These are phyloP conservation scores for Aspergillus piperis DNA, from an alignment of 2,329 filamentous ascomycete genomes.

Conservation along the genomic window DNA sequence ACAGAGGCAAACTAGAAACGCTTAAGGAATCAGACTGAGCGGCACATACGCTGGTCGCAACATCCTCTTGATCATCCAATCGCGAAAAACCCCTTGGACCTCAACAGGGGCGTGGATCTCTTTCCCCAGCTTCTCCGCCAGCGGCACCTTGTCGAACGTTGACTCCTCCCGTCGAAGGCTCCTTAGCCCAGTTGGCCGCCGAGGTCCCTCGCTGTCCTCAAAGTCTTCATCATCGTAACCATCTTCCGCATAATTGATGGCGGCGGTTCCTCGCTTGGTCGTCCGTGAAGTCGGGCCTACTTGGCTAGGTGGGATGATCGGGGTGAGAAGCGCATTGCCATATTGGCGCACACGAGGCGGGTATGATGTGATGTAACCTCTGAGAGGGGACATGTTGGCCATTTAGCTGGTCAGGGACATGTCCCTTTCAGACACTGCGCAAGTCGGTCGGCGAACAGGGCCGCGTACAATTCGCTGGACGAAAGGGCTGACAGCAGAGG, in stretches of 20 bases:
- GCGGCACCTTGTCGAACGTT: constrained; percentile 62
- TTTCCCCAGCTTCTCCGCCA: constrained; percentile 77
- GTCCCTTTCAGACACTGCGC: constrained; percentile 31
- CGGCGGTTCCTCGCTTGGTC: constrained; percentile 95
- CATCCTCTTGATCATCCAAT: constrained; percentile 83
- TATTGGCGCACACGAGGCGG: constrained; percentile 87
- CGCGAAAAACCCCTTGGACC: constrained; percentile 86
- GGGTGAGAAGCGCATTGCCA: constrained; percentile 86
- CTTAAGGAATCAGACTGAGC: constrained; percentile 1
- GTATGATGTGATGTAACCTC: constrained; percentile 89
- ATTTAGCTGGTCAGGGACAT: constrained; percentile 37
- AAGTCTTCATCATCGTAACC: constrained; percentile 77
- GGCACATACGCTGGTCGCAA: constrained; percentile 46
- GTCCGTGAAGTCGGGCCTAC: constrained; percentile 71
- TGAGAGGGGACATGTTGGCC: constrained; percentile 61
- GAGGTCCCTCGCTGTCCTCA: constrained; percentile 66
- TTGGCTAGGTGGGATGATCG: constrained; percentile 72
- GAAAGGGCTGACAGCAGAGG: constrained; percentile 18
- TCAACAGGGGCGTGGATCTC: constrained; percentile 77
- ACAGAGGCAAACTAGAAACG: constrained; percentile 11
- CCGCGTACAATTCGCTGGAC: constrained; percentile 15
- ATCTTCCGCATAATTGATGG: constrained; percentile 97
- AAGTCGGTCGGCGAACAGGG: constrained; percentile 21
- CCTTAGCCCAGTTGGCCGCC: constrained; percentile 75
- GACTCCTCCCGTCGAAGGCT: constrained; percentile 78